phyloP scores from a whole-genome alignment of 495 filamentous ascomycete species.

The Acidomyces sp. region DNA sequence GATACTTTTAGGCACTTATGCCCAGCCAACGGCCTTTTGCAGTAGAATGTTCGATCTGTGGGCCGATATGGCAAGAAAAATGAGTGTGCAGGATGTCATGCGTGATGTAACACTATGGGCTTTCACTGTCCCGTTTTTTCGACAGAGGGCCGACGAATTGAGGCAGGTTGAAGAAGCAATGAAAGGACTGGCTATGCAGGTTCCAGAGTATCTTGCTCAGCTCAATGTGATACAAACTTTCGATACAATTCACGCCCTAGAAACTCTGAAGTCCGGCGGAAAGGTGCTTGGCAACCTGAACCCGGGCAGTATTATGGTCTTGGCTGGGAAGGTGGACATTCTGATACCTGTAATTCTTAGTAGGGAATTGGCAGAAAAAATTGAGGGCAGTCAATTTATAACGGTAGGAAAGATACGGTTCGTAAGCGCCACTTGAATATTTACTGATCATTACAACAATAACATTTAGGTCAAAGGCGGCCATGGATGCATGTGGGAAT shows the following conservation, averaged over 20 bases:
- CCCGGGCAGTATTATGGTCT: constrained; percentile 7
- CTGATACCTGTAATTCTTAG: constrained; percentile 17
- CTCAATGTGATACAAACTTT: constrained; percentile 19
- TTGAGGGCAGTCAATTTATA: constrained; percentile 15
- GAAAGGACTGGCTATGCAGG: constrained; percentile 9
- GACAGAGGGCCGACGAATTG: constrained; percentile 5
- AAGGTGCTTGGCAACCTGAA: constrained; percentile 6
- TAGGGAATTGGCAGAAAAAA: constrained; percentile 12
- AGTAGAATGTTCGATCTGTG: constrained; percentile 14
- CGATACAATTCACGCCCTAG: constrained; percentile 8
- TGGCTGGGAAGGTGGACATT: constrained; percentile 16
- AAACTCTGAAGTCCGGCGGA: constrained; percentile 4
- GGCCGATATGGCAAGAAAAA: constrained; percentile 14
- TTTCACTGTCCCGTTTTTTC: constrained; percentile 19
- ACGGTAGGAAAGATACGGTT: too few relatives aligned
- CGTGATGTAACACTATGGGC: constrained; percentile 18
- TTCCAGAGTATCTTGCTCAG: constrained; percentile 13
- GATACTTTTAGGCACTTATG: too few relatives aligned
- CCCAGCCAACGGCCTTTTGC: constrained; percentile 14
- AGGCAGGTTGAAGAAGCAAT: constrained; percentile 15
- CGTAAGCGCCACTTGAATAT: too few relatives aligned
- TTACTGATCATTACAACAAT: too few relatives aligned
- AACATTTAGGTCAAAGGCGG: too few relatives aligned
- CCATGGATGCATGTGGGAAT: constrained; percentile 17
- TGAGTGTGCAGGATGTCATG: constrained; percentile 18